Base-by-base conservation (phyloP, 805 yeast species). In the Metschnikowia rubicola region DNA sequence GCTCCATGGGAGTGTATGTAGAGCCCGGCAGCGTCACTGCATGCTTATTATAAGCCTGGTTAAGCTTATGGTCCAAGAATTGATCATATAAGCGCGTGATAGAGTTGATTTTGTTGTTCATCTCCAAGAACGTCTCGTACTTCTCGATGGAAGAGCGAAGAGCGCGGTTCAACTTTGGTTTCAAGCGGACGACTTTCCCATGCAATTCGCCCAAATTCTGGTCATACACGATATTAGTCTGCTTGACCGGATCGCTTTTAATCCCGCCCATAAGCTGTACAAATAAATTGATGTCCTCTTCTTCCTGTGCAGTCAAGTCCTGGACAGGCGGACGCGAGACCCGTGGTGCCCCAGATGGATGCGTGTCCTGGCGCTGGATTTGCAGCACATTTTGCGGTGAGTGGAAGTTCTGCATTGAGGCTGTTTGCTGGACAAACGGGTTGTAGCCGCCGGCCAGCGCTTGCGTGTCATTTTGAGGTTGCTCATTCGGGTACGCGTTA, bases 91-190 rank as follows among this genome's bases (percentile, higher is more conserved):
- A 70, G 51, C 85, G 77, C 59, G 83, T 78, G 30, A 88, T 83
- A 5, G 89, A 83, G 45, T 86, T 83, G 45, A 90, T 77, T 58
- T 90, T 88, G 40, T 85, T 79, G 66, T 86, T 88, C 80, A 87
- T 73, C 40, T 86, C 88, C 52, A 86, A 76, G 51, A 83, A 76
- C 17, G 67, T 64, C 43, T 88, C 92, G 57, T 88, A 80, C 53
- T 79, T 83, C 33, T 77, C 75, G 30, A 77, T 74, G 2, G 88
- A 72, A 29, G 76, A 79, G 38, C 80, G 74, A 30, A 87, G 65
- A 11, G 84, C 77, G 37, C 73, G 71, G 46, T 83, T 83, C 37
- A 88, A 62, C 56, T 85, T 88, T 3, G 96, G 94, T 48, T 84
- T 80, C 44, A 86, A 63, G 10, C 76, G 71, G 19, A 80, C 65